Conservation (phyloP, 129 eudicot species). For the Flaveria linearis region DNA sequence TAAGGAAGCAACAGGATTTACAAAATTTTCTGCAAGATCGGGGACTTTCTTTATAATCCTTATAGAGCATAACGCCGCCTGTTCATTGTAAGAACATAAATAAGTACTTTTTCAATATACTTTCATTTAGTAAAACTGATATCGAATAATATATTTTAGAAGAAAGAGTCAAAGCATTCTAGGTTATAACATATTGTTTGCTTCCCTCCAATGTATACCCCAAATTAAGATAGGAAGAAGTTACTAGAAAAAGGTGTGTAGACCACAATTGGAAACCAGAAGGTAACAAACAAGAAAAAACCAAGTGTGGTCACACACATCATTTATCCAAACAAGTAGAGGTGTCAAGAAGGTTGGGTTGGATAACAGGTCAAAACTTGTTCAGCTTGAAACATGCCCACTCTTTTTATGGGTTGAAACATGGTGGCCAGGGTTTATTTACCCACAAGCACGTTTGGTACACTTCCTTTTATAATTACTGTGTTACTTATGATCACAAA, state of each 20-base stretch:
- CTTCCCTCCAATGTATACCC: background rate
- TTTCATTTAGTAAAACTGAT: background rate
- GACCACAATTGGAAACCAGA: background rate
- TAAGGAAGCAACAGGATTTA: conserved; percentile 82
- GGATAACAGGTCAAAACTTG: background rate
- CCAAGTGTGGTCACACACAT: background rate
- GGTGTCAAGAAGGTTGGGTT: background rate
- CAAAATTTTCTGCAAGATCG: conserved; percentile 83
- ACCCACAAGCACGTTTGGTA: background rate
- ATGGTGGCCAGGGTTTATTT: background rate
- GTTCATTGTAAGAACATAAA: conserved; percentile 33
- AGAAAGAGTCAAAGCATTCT: conserved; percentile 14
- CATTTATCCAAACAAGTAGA: conserved; percentile 6
- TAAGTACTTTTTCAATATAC: conserved; percentile 14
- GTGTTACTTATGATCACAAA: background rate
- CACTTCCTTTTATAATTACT: background rate
- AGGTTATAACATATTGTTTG: background rate
- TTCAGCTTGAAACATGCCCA: background rate
- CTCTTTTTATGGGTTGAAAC: background rate
- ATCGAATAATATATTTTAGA: conserved; percentile 6
- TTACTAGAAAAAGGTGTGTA: conserved; percentile 10
- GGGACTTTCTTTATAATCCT: conserved; percentile 94
- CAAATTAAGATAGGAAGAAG: background rate
- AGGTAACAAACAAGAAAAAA: background rate
- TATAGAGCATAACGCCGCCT: conserved; percentile 94